Evolutionary conservation across 176 grass and related monocot species (phyloP), one percentile per base, ranked within the genome.

Genomic region (Avena sativa): DNA sequence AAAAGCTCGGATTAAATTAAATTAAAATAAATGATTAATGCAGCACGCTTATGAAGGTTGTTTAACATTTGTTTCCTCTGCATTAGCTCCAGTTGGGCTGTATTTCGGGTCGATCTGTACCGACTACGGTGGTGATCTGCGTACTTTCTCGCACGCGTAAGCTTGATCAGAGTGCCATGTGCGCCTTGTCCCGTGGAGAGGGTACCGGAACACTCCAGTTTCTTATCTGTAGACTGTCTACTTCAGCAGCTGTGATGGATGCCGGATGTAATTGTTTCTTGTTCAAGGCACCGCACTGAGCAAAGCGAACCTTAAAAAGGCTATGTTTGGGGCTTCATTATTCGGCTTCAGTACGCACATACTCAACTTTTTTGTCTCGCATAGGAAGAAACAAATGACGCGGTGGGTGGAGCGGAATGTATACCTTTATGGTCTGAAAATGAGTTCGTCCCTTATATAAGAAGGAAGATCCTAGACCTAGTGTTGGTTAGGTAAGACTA

Each of bases 101-200:
- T 9, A 55, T 81, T 30, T 52, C 1, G 4, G 36, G n/a, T 9
- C 26, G 58, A 20, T 79, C 65, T 78, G 81, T 38, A 21, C 28
- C 79, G 1, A 17, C 19, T 15, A 57, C 5, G 67, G 3, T 10
- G 36, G 3, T 8, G 8, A 15, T 63, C 55, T 2, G 38, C 44
- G 58, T 60, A 30, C 21, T 78, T 59, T 51, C 9, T 52, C 5
- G 28, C 49, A 20, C 52, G 49, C 40, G 5, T 25, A 13, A 61
- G 61, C 81, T 80, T 52, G 68, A 80, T 88, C 26, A 52, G 76
- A 34, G 69, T 69, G 51, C 50, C 48, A 25, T 53, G 61, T 9
- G 60, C 64, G 44, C 2, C 5, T 63, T 76, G 46, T 85, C 32
- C 56, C 44, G 83, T 5, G 65, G 10, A 21, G 34, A 86, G 4